Percentiles rank a stretch among this genome's conserved stretches.
phyloP scores from a whole-genome alignment of 345 rosid genomes.

The Dimocarpus longan region DNA sequence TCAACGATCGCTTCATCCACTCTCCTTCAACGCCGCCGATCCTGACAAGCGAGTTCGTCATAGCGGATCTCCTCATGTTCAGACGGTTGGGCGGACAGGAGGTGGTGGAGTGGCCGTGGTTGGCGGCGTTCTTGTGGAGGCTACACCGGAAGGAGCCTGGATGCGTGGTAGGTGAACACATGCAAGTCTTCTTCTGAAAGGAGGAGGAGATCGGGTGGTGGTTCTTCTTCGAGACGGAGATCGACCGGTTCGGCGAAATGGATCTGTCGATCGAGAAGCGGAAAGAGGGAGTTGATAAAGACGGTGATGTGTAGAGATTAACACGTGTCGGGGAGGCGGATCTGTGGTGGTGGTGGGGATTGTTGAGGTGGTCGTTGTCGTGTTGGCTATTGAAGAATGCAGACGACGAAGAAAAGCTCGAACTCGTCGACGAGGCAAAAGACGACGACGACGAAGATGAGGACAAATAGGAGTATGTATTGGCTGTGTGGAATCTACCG shows the following conservation, averaged over 20 bases:
- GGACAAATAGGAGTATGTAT: slow-evolving; percentile 24
- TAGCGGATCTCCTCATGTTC: slow-evolving; percentile 87
- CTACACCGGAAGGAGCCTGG: slow-evolving; percentile 87
- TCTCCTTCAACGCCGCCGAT: slow-evolving; percentile 98
- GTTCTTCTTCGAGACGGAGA: slow-evolving; percentile 45
- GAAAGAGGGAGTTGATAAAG: slow-evolving; percentile 45
- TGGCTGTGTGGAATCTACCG: slow-evolving; percentile 39
- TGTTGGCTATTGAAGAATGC: slow-evolving; percentile 34
- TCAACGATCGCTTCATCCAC: slow-evolving; percentile 78
- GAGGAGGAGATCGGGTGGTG: slow-evolving; percentile 41
- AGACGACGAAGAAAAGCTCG: slow-evolving; percentile 48
- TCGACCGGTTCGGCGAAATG: slow-evolving; percentile 53
- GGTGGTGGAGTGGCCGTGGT: slow-evolving; percentile 25
- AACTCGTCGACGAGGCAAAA: slow-evolving; percentile 65
- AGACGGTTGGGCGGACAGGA: slow-evolving; percentile 55
- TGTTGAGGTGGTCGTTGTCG: neutral
- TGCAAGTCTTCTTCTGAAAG: slow-evolving; percentile 52
- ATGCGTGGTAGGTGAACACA: slow-evolving; percentile 94
- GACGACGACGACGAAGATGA: slow-evolving; percentile 47
- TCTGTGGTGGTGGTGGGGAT: slow-evolving; percentile 36
- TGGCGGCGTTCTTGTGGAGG: slow-evolving; percentile 54
- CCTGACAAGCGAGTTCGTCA: slow-evolving; percentile 85
- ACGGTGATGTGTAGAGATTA: slow-evolving; percentile 46
- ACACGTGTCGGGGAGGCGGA: slow-evolving; percentile 74
- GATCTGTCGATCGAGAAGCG: slow-evolving; percentile 68